Evolutionary conservation across 2,329 filamentous ascomycete species (phyloP), one percentile per base, ranked within the genome.

Genomic region (Mycogone perniciosa): DNA sequence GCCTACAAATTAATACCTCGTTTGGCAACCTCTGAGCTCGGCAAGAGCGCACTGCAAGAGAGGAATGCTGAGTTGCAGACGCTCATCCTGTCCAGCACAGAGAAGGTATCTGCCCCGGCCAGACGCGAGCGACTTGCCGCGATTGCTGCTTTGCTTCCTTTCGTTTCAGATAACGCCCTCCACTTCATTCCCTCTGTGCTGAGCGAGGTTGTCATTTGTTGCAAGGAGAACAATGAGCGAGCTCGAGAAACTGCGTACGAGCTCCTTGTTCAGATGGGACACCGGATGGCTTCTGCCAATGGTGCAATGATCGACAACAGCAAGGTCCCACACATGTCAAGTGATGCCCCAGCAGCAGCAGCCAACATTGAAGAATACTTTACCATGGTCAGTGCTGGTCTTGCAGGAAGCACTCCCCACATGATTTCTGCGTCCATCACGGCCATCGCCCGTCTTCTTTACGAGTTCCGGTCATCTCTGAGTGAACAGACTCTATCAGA

Each of bases 401-500:
- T 99, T 48, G 93, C 92, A 2, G 92, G 91, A 51, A 87, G 85
- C 60, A 92, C 90, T 8, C 91, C 93, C 31, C 92, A 97, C 72
- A 96, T 97, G 90, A 91, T 97, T 56, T 95, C 89, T 6, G 93
- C 93, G 0, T 90, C 89, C n/a, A 91, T 99, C 65, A 97, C 90
- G 0, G 92, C 93, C 10, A 80, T 99, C 35, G 93, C 90, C 10
- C 83, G 93, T n/a, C 84, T 96, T 29, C 80, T 99, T 31, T 97
- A 91, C 69, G 88, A 96, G 64, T 99, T 95, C 75, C 86, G 89
- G 57, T 75, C 80, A 31, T 70, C 79, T 29, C 74, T 97, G 31
- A 81, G 80, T 51, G 71, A 80, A 7, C 79, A 85, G 55, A 86
- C 89, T 3, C 77, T 95, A 39, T 76, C 81, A 7, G 92, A 97